Conservation (phyloP, 352 stramenopile species). For the Phytophthora hibernalis region DNA sequence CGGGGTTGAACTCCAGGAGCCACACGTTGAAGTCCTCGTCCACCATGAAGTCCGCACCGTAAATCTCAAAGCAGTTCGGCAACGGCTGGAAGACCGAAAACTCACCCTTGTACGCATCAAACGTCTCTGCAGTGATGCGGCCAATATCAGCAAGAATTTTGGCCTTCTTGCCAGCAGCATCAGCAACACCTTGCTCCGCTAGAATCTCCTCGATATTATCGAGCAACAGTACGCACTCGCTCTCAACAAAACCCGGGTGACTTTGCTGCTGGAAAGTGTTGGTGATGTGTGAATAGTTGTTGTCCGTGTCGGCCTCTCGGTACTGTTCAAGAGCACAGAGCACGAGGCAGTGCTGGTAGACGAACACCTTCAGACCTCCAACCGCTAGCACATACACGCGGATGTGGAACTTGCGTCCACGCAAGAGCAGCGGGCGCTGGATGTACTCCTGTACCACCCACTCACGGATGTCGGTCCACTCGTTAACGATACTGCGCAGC, state of each 20-base stretch:
- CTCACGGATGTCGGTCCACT: conserved; percentile 74
- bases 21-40: conserved; percentile 74
- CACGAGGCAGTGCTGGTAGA: conserved; percentile 71
- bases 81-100: conserved; percentile 79
- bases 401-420: conserved; percentile 76
- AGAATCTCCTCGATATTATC: conserved; percentile 67
- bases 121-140: conserved; percentile 66
- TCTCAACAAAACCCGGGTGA: conserved; percentile 74
- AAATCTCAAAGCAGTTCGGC: conserved; percentile 79
- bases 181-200: conserved; percentile 43
- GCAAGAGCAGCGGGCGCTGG: conserved; percentile 60
- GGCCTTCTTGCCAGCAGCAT: conserved; percentile 48
- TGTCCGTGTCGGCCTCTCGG: conserved; percentile 47
- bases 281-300: conserved; percentile 79
- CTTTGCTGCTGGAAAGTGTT: conserved; percentile 82
- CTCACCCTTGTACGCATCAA: conserved; percentile 76
- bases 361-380: conserved; percentile 67
- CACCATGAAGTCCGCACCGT: conserved; percentile 80
- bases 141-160: conserved; percentile 71
- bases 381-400: conserved; percentile 69
- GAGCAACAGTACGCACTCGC: conserved; percentile 68
- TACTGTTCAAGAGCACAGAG: conserved; percentile 66
- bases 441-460: conserved; percentile 74
- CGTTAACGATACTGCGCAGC: conserved; percentile 64
- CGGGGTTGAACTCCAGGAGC: conserved; percentile 80